Percentiles rank a stretch among this genome's conserved stretches.
These are phyloP conservation scores for Paracamarosporium sp. DNA, from an alignment of 2,329 filamentous ascomycete genomes.

Conservation along the genomic window DNA sequence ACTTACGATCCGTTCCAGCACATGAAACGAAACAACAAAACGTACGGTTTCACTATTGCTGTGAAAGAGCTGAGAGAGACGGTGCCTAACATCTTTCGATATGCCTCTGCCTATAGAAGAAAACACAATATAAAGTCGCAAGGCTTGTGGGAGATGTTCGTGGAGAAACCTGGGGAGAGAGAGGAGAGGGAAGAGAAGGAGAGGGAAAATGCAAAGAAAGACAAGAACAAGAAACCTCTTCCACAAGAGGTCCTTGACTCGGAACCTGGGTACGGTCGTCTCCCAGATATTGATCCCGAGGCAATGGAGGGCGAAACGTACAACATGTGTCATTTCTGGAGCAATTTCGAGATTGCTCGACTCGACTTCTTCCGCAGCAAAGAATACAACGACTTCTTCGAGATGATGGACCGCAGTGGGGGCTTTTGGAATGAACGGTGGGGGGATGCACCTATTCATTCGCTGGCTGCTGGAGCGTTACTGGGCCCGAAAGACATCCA, in stretches of 20 bases:
- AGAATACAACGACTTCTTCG: slow-evolving; percentile 96
- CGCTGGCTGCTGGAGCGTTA: slow-evolving; percentile 88
- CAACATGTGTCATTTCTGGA: slow-evolving; percentile 99
- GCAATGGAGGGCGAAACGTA: slow-evolving; percentile 97
- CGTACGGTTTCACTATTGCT: slow-evolving; percentile 97
- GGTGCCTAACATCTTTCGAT: slow-evolving; percentile 97
- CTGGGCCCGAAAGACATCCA: slow-evolving; percentile 85
- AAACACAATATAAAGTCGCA: slow-evolving; percentile 88
- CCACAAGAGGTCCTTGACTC: slow-evolving; percentile 82
- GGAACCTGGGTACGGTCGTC: slow-evolving; percentile 72
- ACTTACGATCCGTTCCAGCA: slow-evolving; percentile 97
- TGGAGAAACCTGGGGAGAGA: slow-evolving; percentile 74
- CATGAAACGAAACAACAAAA: slow-evolving; percentile 95
- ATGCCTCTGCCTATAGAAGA: slow-evolving; percentile 97
- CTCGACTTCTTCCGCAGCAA: slow-evolving; percentile 97
- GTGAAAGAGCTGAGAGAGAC: slow-evolving; percentile 98
- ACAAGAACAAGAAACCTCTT: slow-evolving; percentile 71
- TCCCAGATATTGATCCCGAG: slow-evolving; percentile 87
- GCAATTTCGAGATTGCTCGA: slow-evolving; percentile 96
- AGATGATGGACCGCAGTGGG: slow-evolving; percentile 98
- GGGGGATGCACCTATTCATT: slow-evolving; percentile 98
- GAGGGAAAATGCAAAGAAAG: slow-evolving; percentile 64
- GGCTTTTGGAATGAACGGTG: slow-evolving; percentile 99
- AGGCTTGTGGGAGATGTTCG: slow-evolving; percentile 98
- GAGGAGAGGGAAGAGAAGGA: slow-evolving; percentile 42